phyloP scores from a whole-genome alignment of 1,284 basidiomycete species.

The Wolfiporia cocos region DNA sequence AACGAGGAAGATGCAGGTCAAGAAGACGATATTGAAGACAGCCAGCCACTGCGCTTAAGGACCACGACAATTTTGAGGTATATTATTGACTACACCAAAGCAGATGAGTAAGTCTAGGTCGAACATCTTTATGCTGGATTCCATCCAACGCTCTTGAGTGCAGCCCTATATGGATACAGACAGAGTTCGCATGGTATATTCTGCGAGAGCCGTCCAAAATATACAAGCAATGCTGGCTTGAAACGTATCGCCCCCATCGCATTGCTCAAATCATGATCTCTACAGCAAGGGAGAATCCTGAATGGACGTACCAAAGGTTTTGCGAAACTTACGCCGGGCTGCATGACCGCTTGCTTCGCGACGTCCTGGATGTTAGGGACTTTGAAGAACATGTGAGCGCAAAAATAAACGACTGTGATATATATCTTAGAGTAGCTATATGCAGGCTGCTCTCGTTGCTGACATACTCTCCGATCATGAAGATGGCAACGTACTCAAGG shows the following conservation, averaged over 20 bases:
- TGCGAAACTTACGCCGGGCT: conserved; percentile 5
- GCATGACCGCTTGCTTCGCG: conserved; percentile 11
- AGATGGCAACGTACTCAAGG: not conserved
- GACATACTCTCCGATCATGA: not conserved
- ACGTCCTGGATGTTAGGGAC: conserved; percentile 1
- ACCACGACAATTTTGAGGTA: conserved; percentile 29
- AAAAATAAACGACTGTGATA: no score
- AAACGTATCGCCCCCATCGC: conserved; percentile 44
- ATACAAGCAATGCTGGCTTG: conserved; percentile 39
- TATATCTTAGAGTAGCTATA: no score
- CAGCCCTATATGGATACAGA: conserved; percentile 59
- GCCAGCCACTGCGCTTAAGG: conserved; percentile 26
- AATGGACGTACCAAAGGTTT: conserved; percentile 10
- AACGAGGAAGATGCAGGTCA: conserved; percentile 39
- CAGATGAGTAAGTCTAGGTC: conserved; percentile 30
- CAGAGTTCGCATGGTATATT: conserved; percentile 54
- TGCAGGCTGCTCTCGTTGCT: no score
- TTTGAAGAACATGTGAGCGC: conserved; percentile 13
- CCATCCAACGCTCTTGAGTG: not conserved
- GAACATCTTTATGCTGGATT: conserved; percentile 1
- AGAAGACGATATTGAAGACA: conserved; percentile 31
- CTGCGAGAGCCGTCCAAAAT: conserved; percentile 37
- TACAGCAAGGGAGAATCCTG: conserved; percentile 13
- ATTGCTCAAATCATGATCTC: conserved; percentile 38
- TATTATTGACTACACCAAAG: conserved; percentile 29